Evolutionary conservation across 2,329 filamentous ascomycete genomes (phyloP), one percentile per base, ranked within the genome.

Genomic region (Fusarium caatingaense): DNA sequence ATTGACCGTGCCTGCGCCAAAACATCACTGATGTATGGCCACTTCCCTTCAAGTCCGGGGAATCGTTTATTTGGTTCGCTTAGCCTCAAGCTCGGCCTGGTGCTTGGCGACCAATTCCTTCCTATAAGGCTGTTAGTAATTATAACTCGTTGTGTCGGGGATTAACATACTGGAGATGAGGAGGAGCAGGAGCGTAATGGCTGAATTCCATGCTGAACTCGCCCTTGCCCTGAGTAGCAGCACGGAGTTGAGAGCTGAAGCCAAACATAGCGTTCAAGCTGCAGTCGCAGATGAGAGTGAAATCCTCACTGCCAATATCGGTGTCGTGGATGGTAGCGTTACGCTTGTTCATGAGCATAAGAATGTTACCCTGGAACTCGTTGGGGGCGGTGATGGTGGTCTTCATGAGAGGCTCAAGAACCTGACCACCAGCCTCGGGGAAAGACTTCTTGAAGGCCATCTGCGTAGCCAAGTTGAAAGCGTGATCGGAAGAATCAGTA

Each of bases 121-220:
- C 76, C 86, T 88, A 60, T 56, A 73, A 25, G 56, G 20, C 49
- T 12, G 60, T 76, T 34, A 68, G 50, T 37, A 32, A 62, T 23
- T 44, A 12, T 27, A 15, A 13, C 13, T 27, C 21, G 21, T 21
- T n/a, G 9, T 40, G 44, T 18, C 13, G 34, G 16, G 28, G 21
- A 28, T 46, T 57, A 46, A 88, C 90, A 79, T 91, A 92, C 91
- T 99, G 96, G 80, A 98, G 80, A 78, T 98, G 94, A 75, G 89
- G 89, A 50, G 94, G 92, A 63, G 96, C 93, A 54, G 93, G 86
- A 55, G 92, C 90, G 77, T 99, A 99, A 83, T 98, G 96, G 81
- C 92, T 96, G 78, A 99, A 99, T 83, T 99, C 96, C 96, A 99
- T 98, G 76, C 88, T 92, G 79, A 98, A 99, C 84, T 99, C 96